Evolutionary conservation across 495 filamentous ascomycete genomes (phyloP).

Genomic region (Daldinia childiae): DNA sequence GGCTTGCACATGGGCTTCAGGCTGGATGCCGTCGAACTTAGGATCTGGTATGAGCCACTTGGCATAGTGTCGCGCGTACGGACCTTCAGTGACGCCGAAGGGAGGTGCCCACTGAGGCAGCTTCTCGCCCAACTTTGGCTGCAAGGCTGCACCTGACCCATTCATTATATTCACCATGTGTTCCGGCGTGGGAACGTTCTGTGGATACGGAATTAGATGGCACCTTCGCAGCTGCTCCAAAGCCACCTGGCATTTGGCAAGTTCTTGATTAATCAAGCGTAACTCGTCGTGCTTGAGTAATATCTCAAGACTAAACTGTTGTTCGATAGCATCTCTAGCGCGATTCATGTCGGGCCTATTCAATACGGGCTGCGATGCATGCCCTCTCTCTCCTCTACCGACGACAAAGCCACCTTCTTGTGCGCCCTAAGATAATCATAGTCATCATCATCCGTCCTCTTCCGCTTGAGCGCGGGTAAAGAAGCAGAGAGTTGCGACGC

Average conservation of each 20-base stretch:
- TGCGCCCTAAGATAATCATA: constrained; percentile 50
- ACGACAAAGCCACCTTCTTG: constrained; percentile 44
- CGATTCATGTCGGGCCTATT: constrained; percentile 45
- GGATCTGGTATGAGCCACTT: constrained; percentile 93
- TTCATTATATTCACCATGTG: constrained; percentile 72
- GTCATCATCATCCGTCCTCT: constrained; percentile 44
- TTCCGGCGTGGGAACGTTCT: constrained; percentile 65
- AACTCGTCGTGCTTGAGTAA: constrained; percentile 94
- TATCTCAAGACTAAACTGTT: constrained; percentile 90
- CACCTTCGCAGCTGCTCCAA: constrained; percentile 94
- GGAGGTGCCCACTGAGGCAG: constrained; percentile 75
- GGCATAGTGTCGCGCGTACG: constrained; percentile 92
- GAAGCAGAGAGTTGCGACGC: constrained; percentile 37
- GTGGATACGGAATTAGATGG: constrained; percentile 87
- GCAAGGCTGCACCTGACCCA: constrained; percentile 74
- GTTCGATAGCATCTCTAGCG: constrained; percentile 77
- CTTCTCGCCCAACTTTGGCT: constrained; percentile 63
- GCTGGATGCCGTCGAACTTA: constrained; percentile 76
- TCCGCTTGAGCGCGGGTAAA: constrained; percentile 50
- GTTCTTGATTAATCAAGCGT: constrained; percentile 92
- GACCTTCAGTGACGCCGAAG: constrained; percentile 89
- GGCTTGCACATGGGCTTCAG: constrained; percentile 46
- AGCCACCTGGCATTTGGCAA: constrained; percentile 95
- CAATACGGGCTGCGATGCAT: constrained; percentile 22
- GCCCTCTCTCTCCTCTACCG: constrained; percentile 32